Evolutionary conservation across 352 stramenopile species (phyloP), one percentile per base, ranked within the genome.

Genomic region (Phytophthora sansomeana): DNA sequence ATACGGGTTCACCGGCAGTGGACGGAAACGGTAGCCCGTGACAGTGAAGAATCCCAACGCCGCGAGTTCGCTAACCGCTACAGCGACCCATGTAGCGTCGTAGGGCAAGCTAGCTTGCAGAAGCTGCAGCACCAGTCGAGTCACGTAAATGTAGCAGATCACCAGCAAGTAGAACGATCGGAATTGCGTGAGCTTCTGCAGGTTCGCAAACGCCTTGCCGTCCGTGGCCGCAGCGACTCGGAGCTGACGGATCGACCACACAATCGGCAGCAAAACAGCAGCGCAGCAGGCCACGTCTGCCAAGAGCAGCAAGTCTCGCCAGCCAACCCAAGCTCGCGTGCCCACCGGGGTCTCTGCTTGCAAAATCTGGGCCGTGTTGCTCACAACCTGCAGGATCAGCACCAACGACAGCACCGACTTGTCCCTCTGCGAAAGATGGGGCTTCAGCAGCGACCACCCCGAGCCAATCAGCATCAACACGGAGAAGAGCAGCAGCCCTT

Each of bases 61-160:
- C 4, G 89, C 91, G 11, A 87, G 46, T 73, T 99, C 91, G 0
- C 62, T 66, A 0, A 90, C 70, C 1, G 89, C 44, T 14, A 87
- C 77, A 38, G 79, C 76, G 24, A 92, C 19, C 84, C 84, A 95
- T 13, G 86, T 95, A 49, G 93, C 78, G 32, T 95, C 79, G 74
- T 98, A 99, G 28, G 89, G 90, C 42, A 99, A 73, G 26, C 84
- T 91, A 24, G 94, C 92, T 1, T 88, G 75, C 51, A 99, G 84
- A 0, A 99, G 67, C 52, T 97, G 98, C 4, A 99, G 82, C 47
- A 96, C 87, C 67, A 99, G 97, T n/a, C 97, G 86, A 46, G 97
- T 99, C 57, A 98, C 92, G 78, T 99, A 99, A 44, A 99, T 94
- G 67, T 99, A 99, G n/a, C 81, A 85, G 19, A 99, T 90, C 11